Conservation (phyloP, 139 green algal genomes). For the Tetradesmus lagerheimii region DNA sequence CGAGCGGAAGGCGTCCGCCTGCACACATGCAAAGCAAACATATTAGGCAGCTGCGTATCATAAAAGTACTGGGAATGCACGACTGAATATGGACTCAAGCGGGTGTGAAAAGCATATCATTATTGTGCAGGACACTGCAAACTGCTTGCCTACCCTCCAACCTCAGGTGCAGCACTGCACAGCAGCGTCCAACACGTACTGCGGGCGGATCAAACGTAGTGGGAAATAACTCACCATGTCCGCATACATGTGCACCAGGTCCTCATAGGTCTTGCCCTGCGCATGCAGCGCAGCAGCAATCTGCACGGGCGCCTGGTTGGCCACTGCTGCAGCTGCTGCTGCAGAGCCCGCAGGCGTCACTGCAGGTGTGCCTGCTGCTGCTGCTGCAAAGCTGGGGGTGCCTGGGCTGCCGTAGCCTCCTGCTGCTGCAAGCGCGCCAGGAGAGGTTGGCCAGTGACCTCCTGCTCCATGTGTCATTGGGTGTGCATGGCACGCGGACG, state of each 20-base stretch:
- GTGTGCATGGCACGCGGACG: background rate
- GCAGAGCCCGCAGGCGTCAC: background rate
- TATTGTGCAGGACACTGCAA: too few species aligned
- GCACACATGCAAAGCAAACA: background rate
- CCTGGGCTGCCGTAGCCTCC: background rate
- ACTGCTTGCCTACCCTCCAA: background rate
- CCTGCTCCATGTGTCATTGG: background rate
- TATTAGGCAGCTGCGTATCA: background rate
- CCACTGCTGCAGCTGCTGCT: background rate
- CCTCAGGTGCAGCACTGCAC: background rate
- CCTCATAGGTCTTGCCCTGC: constrained; percentile 41
- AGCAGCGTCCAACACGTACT: too few species aligned
- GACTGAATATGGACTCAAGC: too few species aligned
- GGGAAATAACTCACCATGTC: constrained; percentile 46
- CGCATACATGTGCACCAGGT: constrained; percentile 34
- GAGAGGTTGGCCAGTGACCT: background rate
- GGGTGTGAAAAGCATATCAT: too few species aligned
- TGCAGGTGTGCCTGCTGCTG: background rate
- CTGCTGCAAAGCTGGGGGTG: background rate
- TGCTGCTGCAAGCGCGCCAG: background rate
- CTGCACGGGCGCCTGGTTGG: background rate
- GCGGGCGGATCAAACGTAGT: too few species aligned
- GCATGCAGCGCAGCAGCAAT: constrained; percentile 27
- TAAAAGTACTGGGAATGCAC: too few species aligned
- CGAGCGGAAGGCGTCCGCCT: constrained; percentile 41